These are phyloP conservation scores for Irpex sp. DNA, from an alignment of 1,284 basidiomycete genomes.

Conservation along the genomic window DNA sequence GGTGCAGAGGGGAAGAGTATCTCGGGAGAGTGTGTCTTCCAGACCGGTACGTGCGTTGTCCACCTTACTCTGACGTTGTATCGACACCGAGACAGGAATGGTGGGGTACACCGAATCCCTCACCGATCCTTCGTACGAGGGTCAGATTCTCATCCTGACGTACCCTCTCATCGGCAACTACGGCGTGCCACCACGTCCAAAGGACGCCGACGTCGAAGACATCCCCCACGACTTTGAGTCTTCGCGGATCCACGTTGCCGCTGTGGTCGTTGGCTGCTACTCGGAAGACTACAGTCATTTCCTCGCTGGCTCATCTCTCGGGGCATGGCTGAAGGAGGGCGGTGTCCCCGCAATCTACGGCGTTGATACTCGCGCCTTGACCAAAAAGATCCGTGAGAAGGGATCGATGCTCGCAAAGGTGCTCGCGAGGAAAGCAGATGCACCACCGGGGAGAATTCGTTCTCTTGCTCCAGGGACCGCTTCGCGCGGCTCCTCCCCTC, in stretches of 20 bases:
- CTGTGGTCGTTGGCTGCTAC: conserved; percentile 91
- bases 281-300: conserved; percentile 95
- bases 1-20: conserved; percentile 90
- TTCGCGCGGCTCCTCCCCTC: neutral
- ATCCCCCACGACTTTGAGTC: conserved; percentile 90
- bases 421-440: conserved; percentile 53
- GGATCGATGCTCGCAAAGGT: conserved; percentile 89
- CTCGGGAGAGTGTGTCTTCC: conserved; percentile 98
- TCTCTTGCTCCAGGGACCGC: neutral
- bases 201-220: conserved; percentile 45
- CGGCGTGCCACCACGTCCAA: conserved; percentile 83
- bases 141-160: conserved; percentile 96
- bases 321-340: conserved; percentile 93
- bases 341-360: conserved; percentile 94
- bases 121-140: conserved; percentile 98
- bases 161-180: conserved; percentile 98
- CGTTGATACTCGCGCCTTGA: conserved; percentile 94
- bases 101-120: conserved; percentile 98
- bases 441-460: neutral
- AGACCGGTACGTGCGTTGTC: conserved; percentile 74
- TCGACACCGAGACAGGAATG: conserved; percentile 65
- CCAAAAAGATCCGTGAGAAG: conserved; percentile 93
- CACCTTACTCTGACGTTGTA: neutral
- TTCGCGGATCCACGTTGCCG: conserved; percentile 89
- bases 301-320: conserved; percentile 85